These are phyloP conservation scores for Groenewaldozyma auringiensis DNA, from an alignment of 1,139 yeast species.

Conservation along the genomic window DNA sequence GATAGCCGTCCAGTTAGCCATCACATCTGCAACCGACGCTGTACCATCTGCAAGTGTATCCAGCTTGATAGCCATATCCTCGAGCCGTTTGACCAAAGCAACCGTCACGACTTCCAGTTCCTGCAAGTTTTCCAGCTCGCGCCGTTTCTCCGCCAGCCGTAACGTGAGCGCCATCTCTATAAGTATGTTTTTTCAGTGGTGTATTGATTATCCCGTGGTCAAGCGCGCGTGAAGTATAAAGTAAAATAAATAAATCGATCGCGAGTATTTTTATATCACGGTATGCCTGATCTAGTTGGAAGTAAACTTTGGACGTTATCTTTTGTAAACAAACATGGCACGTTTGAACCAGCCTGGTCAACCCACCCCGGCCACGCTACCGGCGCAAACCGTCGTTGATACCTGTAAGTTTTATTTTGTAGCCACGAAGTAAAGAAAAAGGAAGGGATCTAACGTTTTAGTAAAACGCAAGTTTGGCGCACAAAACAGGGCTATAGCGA, in stretches of 20 bases:
- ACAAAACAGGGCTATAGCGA: constrained; percentile 25
- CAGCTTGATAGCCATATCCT: constrained; percentile 42
- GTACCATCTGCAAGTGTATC: constrained; percentile 51
- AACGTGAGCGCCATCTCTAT: constrained; percentile 19
- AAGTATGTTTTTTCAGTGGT: too few species aligned
- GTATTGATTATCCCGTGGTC: too few species aligned
- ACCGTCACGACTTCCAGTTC: constrained; percentile 45
- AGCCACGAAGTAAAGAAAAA: not conserved
- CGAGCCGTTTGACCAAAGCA: constrained; percentile 42
- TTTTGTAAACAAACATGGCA: constrained; percentile 20
- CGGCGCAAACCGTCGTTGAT: constrained; percentile 18
- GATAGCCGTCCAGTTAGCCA: constrained; percentile 64
- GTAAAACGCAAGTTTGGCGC: constrained; percentile 20
- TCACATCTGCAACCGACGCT: constrained; percentile 35
- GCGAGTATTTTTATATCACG: not conserved
- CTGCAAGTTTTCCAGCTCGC: constrained; percentile 45
- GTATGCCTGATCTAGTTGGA: not conserved
- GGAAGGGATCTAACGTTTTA: not conserved
- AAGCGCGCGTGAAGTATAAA: too few species aligned
- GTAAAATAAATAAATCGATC: not conserved
- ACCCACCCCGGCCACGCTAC: constrained; percentile 2
- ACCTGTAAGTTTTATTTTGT: constrained; percentile 11
- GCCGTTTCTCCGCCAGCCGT: constrained; percentile 36
- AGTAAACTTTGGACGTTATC: too few species aligned
- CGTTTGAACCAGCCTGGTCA: constrained; percentile 15